Evolutionary conservation across 2,329 filamentous ascomycete species (phyloP), one percentile per base, ranked within the genome.

Genomic region (Fusarium sp.): DNA sequence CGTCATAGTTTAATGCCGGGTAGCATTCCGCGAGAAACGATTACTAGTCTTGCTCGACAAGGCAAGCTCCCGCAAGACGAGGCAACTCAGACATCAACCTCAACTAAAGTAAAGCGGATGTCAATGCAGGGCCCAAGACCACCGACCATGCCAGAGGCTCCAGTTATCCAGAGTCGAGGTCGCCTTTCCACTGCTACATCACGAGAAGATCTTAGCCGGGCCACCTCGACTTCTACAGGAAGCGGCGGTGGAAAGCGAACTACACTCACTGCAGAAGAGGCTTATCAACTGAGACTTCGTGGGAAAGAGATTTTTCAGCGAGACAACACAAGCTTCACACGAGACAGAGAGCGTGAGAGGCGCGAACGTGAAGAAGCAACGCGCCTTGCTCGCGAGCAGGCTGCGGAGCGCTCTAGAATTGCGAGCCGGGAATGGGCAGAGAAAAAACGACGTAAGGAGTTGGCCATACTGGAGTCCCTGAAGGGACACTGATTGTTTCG

Each of bases 391-490:
- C 84, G 90, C 50, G 87, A 90, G 75, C 84, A 90, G 75, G 90
- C 90, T 30, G 90, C 90, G 15, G 89, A 92, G 80, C 85, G 88
- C 76, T 90, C 89, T 61, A 85, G 90, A 61, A 84, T 85, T 78
- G 85, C 88, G 66, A 89, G 89, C 73, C 86, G 89, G 39, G 88
- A 90, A 75, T 91, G 90, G 89, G 89, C 89, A 17, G 89, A 90
- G 78, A 90, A 87, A 81, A 87, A 88, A 78, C 84, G 84, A 42
- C 82, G 80, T 24, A 87, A 84, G 77, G 81, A 82, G 62, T 54
- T 72, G 47, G 74, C 77, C 32, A 51, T 76, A 44, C 71, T 51
- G 41, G 74, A 73, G 36, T 62, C 69, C 22, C 69, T 72, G 7
- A 59, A 48, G 30, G 66, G 57, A 45, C 71, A 66, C 15, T 55